phyloP scores from a whole-genome alignment of 495 filamentous ascomycete genomes.

The Penicillium maclennaniae region DNA sequence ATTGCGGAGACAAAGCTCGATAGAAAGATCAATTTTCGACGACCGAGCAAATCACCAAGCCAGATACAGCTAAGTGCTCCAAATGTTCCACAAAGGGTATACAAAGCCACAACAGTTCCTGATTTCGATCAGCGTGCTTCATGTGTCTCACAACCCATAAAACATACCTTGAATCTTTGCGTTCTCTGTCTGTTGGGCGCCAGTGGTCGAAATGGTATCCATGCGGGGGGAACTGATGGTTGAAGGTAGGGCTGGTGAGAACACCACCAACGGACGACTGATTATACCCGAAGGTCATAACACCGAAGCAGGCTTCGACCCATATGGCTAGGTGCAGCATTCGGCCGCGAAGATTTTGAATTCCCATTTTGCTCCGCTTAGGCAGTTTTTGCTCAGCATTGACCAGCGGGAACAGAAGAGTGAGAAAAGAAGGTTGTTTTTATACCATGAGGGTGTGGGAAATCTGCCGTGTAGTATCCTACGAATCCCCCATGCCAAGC shows the following conservation, averaged over 20 bases:
- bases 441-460: too few species aligned
- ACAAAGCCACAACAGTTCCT: slow-evolving; percentile 17
- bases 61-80: slow-evolving; percentile 22
- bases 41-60: slow-evolving; percentile 46
- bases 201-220: slow-evolving; percentile 36
- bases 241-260: slow-evolving; percentile 17
- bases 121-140: background rate
- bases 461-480: too few species aligned
- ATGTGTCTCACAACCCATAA: background rate
- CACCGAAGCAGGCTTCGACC: slow-evolving; percentile 9
- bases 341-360: slow-evolving; percentile 8
- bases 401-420: too few species aligned
- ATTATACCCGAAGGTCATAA: slow-evolving; percentile 41
- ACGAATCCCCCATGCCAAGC: too few species aligned
- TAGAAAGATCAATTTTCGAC: slow-evolving; percentile 45
- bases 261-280: slow-evolving; percentile 30
- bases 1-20: slow-evolving; percentile 46
- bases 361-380: too few species aligned
- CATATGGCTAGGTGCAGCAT: slow-evolving; percentile 6
- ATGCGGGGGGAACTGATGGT: slow-evolving; percentile 39
- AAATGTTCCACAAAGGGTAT: slow-evolving; percentile 13
- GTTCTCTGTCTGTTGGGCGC: slow-evolving; percentile 14
- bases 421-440: too few species aligned
- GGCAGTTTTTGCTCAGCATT: too few species aligned
- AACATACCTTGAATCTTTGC: slow-evolving; percentile 24